Base-by-base conservation (phyloP, 2,329 filamentous ascomycete species). In the Colletotrichum truncatum region DNA sequence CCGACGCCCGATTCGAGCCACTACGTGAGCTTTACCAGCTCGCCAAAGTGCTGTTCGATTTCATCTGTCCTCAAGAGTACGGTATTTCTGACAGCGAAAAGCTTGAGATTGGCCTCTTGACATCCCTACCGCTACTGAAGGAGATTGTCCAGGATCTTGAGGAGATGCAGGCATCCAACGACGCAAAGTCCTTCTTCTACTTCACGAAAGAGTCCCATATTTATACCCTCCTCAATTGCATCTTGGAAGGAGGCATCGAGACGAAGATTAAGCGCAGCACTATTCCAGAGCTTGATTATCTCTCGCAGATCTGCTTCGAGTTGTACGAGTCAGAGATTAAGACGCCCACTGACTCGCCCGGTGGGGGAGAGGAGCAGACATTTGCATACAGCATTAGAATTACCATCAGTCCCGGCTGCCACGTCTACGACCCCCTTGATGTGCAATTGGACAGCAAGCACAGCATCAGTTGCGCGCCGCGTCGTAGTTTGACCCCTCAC, bases 151-250 rank as follows among this genome's bases (percentile, higher is more conserved):
- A 94, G 74, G 95, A 99, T 73, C 85, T 99, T 2, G 97, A 99
- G 80, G 94, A 98, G 78, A 93, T 98, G 78, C 96, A 99, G 79
- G 95, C 96, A 4, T 97, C 93, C 0, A 91, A 95, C 56, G 93
- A 97, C 70, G 94, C 94, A 45, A 98, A 98, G 76, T 95, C 92
- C 2, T 98, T 98, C 83, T 93, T 98, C 80, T 99, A 99, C 81
- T 99, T 99, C 78, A 99, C 96, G 68, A 99, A 99, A 78, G 96
- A 99, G 79, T 97, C 93, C 1, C 96, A 99, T 77, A 98, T 99
- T 68, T 99, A 99, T 81, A 99, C 96, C 5, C 86, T 99, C 5
- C 87, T 99, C 64, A 99, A 99, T 78, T 98, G 95, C 77, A 98
- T 99, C 71, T 87, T 99, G 25, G 96, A 99, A 77, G 96, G 97